Base-by-base conservation (phyloP, 2,329 filamentous ascomycete genomes). In the Fusarium sp. region DNA sequence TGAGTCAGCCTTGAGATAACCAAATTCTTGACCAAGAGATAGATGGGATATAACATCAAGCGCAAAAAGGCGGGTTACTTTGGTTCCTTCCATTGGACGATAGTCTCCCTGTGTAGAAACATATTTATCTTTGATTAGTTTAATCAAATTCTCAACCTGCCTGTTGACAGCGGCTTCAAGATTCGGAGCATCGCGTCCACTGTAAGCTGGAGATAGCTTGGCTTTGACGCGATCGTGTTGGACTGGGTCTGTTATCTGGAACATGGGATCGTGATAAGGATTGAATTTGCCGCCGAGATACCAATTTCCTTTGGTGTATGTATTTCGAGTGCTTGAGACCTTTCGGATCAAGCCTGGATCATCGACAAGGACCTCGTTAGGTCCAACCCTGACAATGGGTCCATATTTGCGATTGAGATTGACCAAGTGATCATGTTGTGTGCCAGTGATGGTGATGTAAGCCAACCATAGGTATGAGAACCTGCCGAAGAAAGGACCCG, bases 11-110 rank as follows among this genome's bases (percentile, higher is more conserved):
- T 35, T 35, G 11, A 62, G 20, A 29, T 44, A 62, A 1, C 59
- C 59, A 6, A 62, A 62, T 17, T 58, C 59, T 13, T 20, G 9
- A 17, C 59, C 52, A 4, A 62, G 52, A 15, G 59, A 29, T 3
- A 62, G n/a, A 22, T 58, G 29, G 1, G 59, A 62, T 45, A 62
- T 62, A 4, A 62, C 52, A 20, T 62, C 52, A 10, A 62, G n/a
- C 1, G 52, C 0, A 13, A 58, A 47, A 22, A 58, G 52, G 4
- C 35, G 45, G 7, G 41, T 4, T 13, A 58, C 18, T 5, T 2
- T 35, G 1, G 9, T 22, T 25, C 20, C 31, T 5, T 47, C 35
- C n/a, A 62, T 22, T 1, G 42, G 59, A 1, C 53, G 53, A 36
- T 29, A 47, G 1, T 47, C 42, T 10, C 53, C 31, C 4, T 57